phyloP scores from a whole-genome alignment of 1,284 basidiomycete species.

The Ganoderma boninense region DNA sequence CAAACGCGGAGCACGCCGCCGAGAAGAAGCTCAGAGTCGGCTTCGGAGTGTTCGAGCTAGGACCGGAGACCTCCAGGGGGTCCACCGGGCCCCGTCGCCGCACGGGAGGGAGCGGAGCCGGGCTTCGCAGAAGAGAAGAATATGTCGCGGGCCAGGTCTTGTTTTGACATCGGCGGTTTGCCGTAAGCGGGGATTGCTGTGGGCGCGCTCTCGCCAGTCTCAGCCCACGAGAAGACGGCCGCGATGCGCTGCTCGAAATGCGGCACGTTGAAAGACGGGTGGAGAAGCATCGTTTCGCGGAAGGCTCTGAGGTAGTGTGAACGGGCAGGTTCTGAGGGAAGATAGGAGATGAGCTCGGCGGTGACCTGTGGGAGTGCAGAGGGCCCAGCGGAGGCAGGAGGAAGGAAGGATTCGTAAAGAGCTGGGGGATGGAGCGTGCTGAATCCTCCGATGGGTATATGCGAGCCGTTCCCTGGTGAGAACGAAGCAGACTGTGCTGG shows the following conservation, averaged over 20 bases:
- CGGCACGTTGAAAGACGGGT: constrained; percentile 60
- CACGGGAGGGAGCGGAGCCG: constrained; percentile 8
- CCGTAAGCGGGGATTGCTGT: constrained; percentile 14
- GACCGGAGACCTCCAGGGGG: neutral
- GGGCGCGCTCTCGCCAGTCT: constrained; percentile 22
- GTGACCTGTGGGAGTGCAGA: constrained; percentile 47
- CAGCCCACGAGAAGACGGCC: constrained; percentile 53
- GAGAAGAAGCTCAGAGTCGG: constrained; percentile 68
- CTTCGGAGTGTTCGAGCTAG: constrained; percentile 35
- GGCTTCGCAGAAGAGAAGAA: constrained; percentile 40
- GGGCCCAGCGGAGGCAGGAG: constrained; percentile 27
- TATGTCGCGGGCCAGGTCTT: constrained; percentile 45
- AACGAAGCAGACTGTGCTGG: constrained; percentile 28
- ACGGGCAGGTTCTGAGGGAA: constrained; percentile 51
- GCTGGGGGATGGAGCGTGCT: constrained; percentile 28
- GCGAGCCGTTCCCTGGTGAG: constrained; percentile 18
- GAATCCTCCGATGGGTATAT: constrained; percentile 17
- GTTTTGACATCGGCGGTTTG: constrained; percentile 31
- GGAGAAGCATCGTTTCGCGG: constrained; percentile 55
- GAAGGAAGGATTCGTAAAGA: constrained; percentile 34
- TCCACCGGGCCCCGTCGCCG: constrained; percentile 20
- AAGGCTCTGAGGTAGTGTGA: constrained; percentile 49
- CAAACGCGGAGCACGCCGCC: constrained; percentile 59
- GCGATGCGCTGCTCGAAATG: constrained; percentile 56
- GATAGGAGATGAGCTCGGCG: constrained; percentile 46